Conservation (phyloP, 2,329 filamentous ascomycete species). For the Tolypocladium tropicale region DNA sequence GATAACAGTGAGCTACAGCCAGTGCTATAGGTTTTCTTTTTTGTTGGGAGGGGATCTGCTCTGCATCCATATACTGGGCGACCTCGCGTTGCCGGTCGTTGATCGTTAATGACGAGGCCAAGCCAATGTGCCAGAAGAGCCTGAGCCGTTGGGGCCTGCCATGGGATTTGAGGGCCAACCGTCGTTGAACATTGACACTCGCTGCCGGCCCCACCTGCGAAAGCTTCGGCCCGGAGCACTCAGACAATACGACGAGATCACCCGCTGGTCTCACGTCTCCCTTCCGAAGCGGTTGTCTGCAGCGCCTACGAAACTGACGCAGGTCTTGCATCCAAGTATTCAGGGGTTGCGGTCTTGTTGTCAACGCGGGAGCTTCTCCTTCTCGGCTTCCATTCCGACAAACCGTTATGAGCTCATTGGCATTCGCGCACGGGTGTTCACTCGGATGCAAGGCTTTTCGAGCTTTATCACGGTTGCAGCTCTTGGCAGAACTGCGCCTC, state of each 20-base stretch:
- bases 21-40: not conserved
- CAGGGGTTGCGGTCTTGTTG: no score
- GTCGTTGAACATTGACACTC: not conserved
- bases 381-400: not conserved
- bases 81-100: not conserved
- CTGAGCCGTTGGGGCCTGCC: not conserved
- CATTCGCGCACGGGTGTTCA: not conserved
- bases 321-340: not conserved
- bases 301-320: not conserved
- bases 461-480: not conserved
- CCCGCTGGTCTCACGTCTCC: not conserved
- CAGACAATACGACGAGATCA: no score
- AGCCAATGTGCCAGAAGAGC: not conserved
- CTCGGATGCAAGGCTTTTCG: not conserved
- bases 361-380: no score
- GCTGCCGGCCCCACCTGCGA: not conserved
- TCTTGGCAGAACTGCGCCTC: not conserved
- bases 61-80: not conserved
- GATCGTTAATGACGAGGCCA: not conserved
- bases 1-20: not conserved
- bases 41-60: no score
- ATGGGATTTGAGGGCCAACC: not conserved
- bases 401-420: not conserved
- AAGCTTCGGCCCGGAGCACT: no score
- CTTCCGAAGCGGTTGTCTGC: not conserved